A percentile compares a stretch with the other conserved stretches of the same genome.
These are phyloP conservation scores for Pseudomassariella vexata DNA, from an alignment of 2,329 filamentous ascomycete genomes.

Conservation along the genomic window DNA sequence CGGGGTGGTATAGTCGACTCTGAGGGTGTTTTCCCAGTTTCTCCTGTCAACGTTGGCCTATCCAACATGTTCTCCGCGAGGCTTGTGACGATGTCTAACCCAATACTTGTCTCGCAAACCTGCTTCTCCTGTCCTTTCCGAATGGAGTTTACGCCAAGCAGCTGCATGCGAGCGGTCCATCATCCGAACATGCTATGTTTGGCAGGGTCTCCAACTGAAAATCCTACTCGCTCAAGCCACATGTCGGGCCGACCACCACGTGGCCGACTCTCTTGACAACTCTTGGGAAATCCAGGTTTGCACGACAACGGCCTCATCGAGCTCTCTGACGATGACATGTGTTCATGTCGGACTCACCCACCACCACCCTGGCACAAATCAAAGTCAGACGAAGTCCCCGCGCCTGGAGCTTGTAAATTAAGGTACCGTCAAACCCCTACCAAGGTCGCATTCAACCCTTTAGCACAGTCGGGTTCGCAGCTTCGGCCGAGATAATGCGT, in stretches of 20 bases:
- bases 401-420: slow-evolving; percentile 3
- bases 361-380: neutral
- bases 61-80: slow-evolving; percentile 1
- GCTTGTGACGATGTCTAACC: slow-evolving; percentile 1
- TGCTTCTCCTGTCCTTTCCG: neutral
- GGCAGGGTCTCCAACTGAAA: neutral
- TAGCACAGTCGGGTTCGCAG: slow-evolving; percentile 1
- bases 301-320: neutral
- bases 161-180: neutral
- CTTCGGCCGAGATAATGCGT: slow-evolving; percentile 4
- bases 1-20: too few species aligned
- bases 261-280: neutral
- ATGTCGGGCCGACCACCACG: slow-evolving; percentile 6
- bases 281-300: neutral
- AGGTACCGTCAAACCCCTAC: slow-evolving; percentile 4
- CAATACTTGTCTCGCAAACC: neutral
- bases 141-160: neutral
- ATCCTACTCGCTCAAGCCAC: slow-evolving; percentile 1
- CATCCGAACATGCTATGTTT: neutral
- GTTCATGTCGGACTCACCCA: neutral
- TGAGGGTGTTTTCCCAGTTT: too few species aligned
- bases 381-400: slow-evolving; percentile 1
- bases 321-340: neutral
- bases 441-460: slow-evolving; percentile 5
- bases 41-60: too few species aligned